Conservation (phyloP, 345 rosid genomes). For the Excoecaria cochinchinensis region DNA sequence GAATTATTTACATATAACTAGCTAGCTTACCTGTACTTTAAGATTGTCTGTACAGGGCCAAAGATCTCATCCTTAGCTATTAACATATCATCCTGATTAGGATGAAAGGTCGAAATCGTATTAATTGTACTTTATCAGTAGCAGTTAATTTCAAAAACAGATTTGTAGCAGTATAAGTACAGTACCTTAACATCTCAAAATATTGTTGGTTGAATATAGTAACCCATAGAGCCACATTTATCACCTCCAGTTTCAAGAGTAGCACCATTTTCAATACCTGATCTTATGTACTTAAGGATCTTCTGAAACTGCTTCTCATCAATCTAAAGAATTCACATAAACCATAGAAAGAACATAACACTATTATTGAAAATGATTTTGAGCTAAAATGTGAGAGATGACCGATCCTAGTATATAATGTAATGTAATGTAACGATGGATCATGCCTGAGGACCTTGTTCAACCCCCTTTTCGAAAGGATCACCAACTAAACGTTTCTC, state of each 20-base stretch:
- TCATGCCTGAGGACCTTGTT: constrained; percentile 85
- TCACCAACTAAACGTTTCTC: constrained; percentile 66
- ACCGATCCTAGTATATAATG: no score
- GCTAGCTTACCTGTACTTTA: constrained; percentile 69
- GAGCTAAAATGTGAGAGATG: no score
- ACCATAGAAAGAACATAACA: background rate
- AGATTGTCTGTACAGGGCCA: constrained; percentile 79
- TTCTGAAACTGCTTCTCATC: constrained; percentile 63
- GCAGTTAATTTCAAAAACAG: background rate
- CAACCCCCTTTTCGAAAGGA: constrained; percentile 66
- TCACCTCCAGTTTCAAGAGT: constrained; percentile 84
- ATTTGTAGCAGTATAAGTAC: background rate
- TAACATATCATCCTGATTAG: constrained; percentile 71
- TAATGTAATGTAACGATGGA: no score
- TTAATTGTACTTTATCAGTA: background rate
- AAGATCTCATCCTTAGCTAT: constrained; percentile 83
- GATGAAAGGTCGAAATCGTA: constrained; percentile 4
- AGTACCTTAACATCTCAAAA: constrained; percentile 73
- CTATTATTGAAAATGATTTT: background rate
- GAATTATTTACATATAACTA: background rate
- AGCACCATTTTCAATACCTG: constrained; percentile 71
- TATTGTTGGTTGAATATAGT: constrained; percentile 78
- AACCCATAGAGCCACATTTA: constrained; percentile 60
- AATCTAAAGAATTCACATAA: constrained; percentile 32
- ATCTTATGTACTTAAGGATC: constrained; percentile 59